Evolutionary conservation across 116 monocot genomes (phyloP), one percentile per base, ranked within the genome.

Genomic region (Cymodocea nodosa): DNA sequence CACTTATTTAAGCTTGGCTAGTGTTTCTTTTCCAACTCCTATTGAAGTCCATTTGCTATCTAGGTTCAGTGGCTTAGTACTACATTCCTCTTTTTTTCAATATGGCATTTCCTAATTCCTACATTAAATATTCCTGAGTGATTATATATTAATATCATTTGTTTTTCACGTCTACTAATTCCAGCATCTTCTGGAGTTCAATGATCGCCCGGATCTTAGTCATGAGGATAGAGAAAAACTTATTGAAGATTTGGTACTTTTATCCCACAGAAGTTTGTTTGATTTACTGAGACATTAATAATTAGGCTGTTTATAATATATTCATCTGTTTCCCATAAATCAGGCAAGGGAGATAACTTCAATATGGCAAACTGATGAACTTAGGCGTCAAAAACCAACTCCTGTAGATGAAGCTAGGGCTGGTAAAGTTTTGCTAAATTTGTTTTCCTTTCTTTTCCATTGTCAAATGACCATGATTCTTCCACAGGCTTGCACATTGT

Each of bases 391-490:
- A 60, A 94, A 84, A 67, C 94, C 94, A 51, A 94, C 94, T 59
- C 94, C 94, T 18, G 94, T 94, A 72, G 94, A 94, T 82, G 94
- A 94, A 84, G 94, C 94, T 63, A 89, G 87, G 68, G 84, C 94
- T 60, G 94, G 94, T 94, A 77, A 66, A 24, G 60, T 36, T 50
- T 64, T 15, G 62, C 30, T 53, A 5, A 67, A 35, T 56, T 59
- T 1, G 63, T 30, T 73, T 15, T 54, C 25, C 20, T 24, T 62
- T 35, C 16, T 51, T 18, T 52, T 36, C 15, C 11, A 18, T 4
- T 59, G 34, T 60, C 13, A 7, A 17, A 22, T 66, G 30, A 67
- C 2, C 23, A 35, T 65, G 44, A 37, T 65, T 49, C 59, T 22
- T n/a, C 20, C n/a, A 51, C 67, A 94, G 94, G 94, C 37, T 60